Evolutionary conservation across 495 filamentous ascomycete species (phyloP).

Genomic region (Xylaria castorea): DNA sequence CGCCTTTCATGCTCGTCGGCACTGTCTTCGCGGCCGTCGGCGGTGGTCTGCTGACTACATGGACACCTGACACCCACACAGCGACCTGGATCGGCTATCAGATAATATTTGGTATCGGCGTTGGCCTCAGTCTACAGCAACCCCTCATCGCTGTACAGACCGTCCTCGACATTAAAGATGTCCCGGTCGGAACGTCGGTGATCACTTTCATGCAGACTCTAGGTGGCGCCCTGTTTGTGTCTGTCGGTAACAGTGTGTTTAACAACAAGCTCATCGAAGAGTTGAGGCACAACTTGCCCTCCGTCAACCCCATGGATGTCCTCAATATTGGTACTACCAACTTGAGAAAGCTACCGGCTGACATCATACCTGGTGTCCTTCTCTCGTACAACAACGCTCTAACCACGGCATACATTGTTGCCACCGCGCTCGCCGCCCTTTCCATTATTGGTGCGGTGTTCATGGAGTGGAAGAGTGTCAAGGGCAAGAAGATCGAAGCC

Average conservation of each 20-base stretch:
- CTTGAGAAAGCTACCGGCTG: slow-evolving; percentile 57
- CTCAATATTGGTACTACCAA: slow-evolving; percentile 71
- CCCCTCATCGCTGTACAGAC: slow-evolving; percentile 73
- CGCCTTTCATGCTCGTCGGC: slow-evolving; percentile 71
- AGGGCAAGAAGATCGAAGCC: slow-evolving; percentile 79
- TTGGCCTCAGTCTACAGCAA: slow-evolving; percentile 73
- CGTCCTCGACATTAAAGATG: slow-evolving; percentile 64
- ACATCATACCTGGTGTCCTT: slow-evolving; percentile 62
- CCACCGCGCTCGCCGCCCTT: slow-evolving; percentile 66
- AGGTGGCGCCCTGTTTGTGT: slow-evolving; percentile 76
- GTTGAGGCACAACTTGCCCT: slow-evolving; percentile 58
- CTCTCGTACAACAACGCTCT: slow-evolving; percentile 75
- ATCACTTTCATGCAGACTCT: slow-evolving; percentile 76
- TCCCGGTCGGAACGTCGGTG: slow-evolving; percentile 70
- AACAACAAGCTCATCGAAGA: slow-evolving; percentile 70
- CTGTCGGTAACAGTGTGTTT: slow-evolving; percentile 80
- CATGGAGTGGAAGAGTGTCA: slow-evolving; percentile 83
- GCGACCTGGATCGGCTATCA: slow-evolving; percentile 81
- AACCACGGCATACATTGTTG: slow-evolving; percentile 71
- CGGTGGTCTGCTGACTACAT: slow-evolving; percentile 72
- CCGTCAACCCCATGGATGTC: slow-evolving; percentile 56
- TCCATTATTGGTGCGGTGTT: slow-evolving; percentile 65
- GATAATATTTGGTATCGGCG: slow-evolving; percentile 69
- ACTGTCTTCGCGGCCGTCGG: slow-evolving; percentile 69
- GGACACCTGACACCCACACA: slow-evolving; percentile 59